phyloP scores from a whole-genome alignment of 2,329 filamentous ascomycete species.

The Sarocladium oryzae region DNA sequence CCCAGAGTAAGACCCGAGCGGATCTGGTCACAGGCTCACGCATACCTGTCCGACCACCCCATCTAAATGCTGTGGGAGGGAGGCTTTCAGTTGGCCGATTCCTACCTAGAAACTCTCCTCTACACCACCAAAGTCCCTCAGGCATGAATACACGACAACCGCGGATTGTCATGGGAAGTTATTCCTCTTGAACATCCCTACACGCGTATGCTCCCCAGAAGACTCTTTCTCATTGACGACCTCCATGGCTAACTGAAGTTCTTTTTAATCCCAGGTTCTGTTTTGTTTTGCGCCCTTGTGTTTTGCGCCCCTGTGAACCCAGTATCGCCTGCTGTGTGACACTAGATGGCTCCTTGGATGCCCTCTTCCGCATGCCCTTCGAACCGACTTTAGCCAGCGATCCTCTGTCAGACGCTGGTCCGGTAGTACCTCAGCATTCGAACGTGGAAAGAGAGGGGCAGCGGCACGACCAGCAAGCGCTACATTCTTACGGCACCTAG shows the following conservation, averaged over 20 bases:
- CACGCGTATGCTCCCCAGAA: background rate
- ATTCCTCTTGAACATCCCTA: background rate
- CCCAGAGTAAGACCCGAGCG: background rate
- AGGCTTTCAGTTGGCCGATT: background rate
- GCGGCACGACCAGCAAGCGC: conserved; percentile 4
- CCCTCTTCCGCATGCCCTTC: background rate
- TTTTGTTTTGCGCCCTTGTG: background rate
- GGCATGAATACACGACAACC: background rate
- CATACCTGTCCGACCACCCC: background rate
- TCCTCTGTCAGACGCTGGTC: background rate
- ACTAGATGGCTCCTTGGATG: background rate
- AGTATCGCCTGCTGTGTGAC: conserved; percentile 3
- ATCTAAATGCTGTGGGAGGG: background rate
- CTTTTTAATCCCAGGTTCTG: background rate
- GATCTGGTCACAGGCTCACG: background rate
- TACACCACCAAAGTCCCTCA: conserved; percentile 2
- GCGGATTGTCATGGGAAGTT: background rate
- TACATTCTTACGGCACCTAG: conserved; percentile 5
- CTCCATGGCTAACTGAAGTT: background rate
- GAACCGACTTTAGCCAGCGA: conserved; percentile 8
- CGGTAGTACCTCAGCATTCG: background rate
- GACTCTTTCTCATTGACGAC: background rate
- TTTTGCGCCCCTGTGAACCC: too few species aligned
- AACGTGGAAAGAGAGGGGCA: conserved; percentile 5
- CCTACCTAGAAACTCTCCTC: background rate